phyloP scores from a whole-genome alignment of 768 basidiomycete species.

The Rhizopogon roseolus region DNA sequence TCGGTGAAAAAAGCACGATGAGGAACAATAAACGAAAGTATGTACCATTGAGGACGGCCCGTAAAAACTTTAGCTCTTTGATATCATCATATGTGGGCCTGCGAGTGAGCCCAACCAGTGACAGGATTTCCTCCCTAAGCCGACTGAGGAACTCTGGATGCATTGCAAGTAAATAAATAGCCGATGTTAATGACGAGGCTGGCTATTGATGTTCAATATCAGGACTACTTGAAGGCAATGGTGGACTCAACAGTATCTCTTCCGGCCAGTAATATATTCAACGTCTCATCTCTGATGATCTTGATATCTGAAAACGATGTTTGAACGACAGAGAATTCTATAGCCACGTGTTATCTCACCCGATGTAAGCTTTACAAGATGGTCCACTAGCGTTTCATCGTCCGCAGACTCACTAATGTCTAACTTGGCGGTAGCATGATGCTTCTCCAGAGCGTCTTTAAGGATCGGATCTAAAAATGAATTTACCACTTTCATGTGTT shows the following conservation, averaged over 20 bases:
- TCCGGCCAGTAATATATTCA: constrained; percentile 42
- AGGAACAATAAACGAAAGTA: not conserved
- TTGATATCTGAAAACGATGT: constrained; percentile 17
- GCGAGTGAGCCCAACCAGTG: constrained; percentile 28
- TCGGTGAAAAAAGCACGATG: not conserved
- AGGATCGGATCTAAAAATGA: constrained; percentile 36
- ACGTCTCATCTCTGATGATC: constrained; percentile 36
- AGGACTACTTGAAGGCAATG: not conserved
- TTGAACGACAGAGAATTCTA: not conserved
- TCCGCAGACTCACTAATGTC: constrained; percentile 16
- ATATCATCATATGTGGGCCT: constrained; percentile 39
- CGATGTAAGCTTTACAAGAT: constrained; percentile 32
- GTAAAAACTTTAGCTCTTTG: constrained; percentile 36
- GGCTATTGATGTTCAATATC: constrained; percentile 25
- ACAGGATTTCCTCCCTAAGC: constrained; percentile 40
- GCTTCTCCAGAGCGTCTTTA: constrained; percentile 28
- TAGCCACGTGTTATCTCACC: constrained; percentile 18
- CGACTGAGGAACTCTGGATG: constrained; percentile 36
- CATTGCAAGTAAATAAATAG: constrained; percentile 41
- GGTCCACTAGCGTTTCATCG: constrained; percentile 37
- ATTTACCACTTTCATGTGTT: constrained; percentile 35
- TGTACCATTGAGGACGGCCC: constrained; percentile 41
- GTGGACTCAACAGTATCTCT: constrained; percentile 34
- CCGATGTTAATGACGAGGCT: constrained; percentile 38
- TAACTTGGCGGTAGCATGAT: constrained; percentile 4